These are phyloP conservation scores for Plasmodium yoelii DNA, from an alignment of 169 alveolate species.

Conservation along the genomic window DNA sequence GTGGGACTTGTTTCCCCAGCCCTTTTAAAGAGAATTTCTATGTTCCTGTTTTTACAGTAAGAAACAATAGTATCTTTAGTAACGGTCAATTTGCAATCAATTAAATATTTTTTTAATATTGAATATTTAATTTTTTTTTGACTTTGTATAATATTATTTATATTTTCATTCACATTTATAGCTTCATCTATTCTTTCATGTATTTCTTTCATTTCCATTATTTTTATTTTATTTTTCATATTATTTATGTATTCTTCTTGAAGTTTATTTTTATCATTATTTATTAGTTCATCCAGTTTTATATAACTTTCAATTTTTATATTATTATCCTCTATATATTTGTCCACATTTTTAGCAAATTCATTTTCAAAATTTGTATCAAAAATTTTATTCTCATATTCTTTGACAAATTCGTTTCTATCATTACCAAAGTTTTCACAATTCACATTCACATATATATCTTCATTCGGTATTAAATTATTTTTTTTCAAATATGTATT, in stretches of 20 bases:
- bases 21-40: conserved; percentile 28
- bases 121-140: conserved; percentile 46
- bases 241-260: conserved; percentile 59
- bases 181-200: conserved; percentile 74
- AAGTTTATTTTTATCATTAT: conserved; percentile 33
- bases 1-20: no score
- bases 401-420: neutral
- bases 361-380: neutral
- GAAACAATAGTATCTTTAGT: conserved; percentile 31
- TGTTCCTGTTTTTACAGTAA: conserved; percentile 32
- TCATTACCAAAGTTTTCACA: neutral
- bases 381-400: neutral
- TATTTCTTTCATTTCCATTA: conserved; percentile 33
- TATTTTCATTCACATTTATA: conserved; percentile 30
- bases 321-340: neutral
- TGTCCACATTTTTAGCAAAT: neutral
- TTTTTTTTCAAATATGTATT: neutral
- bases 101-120: conserved; percentile 28
- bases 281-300: neutral
- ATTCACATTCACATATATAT: neutral
- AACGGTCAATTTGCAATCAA: conserved; percentile 53
- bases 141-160: conserved; percentile 13
- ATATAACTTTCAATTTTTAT: neutral
- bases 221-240: conserved; percentile 50
- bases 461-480: neutral